Percentiles rank a stretch among this genome's conserved stretches.
phyloP scores from a whole-genome alignment of 2,329 filamentous ascomycete species.

The Pestalotiopsis sp. region DNA sequence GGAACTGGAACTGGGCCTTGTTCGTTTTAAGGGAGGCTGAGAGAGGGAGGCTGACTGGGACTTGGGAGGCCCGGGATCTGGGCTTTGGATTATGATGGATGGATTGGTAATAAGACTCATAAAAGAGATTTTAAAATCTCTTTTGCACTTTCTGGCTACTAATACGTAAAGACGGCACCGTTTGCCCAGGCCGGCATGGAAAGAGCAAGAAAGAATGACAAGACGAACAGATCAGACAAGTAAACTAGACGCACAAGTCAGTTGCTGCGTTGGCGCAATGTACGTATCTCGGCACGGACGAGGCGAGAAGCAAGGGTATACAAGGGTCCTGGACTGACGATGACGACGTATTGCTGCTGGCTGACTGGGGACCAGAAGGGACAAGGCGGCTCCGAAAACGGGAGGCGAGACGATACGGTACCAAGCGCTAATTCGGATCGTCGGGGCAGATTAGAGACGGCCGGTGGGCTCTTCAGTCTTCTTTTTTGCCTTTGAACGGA shows the following conservation, averaged over 20 bases:
- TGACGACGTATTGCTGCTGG: constrained; percentile 4
- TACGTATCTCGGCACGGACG: constrained; percentile 4
- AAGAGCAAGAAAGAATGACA: neutral
- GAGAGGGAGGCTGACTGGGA: neutral
- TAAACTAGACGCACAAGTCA: neutral
- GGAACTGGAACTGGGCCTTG: neutral
- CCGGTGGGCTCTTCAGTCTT: neutral
- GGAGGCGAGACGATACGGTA: constrained; percentile 18
- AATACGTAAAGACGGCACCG: neutral
- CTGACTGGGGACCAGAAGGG: constrained; percentile 4
- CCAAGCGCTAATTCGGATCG: constrained; percentile 6
- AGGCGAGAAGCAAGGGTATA: constrained; percentile 3
- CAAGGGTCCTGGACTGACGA: constrained; percentile 4
- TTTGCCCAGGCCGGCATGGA: neutral
- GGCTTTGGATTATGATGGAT: neutral
- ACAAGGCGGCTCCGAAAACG: constrained; percentile 35
- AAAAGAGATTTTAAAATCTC: neutral
- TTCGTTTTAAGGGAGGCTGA: neutral
- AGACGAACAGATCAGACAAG: too few species aligned
- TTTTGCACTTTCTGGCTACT: neutral
- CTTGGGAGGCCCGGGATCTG: neutral
- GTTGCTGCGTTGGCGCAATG: constrained; percentile 3
- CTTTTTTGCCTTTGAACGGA: neutral
- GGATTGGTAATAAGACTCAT: neutral
- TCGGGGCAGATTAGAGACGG: constrained; percentile 6